Evolutionary conservation across 2,329 filamentous ascomycete species (phyloP).

Genomic region (Xylariaceae sp.): DNA sequence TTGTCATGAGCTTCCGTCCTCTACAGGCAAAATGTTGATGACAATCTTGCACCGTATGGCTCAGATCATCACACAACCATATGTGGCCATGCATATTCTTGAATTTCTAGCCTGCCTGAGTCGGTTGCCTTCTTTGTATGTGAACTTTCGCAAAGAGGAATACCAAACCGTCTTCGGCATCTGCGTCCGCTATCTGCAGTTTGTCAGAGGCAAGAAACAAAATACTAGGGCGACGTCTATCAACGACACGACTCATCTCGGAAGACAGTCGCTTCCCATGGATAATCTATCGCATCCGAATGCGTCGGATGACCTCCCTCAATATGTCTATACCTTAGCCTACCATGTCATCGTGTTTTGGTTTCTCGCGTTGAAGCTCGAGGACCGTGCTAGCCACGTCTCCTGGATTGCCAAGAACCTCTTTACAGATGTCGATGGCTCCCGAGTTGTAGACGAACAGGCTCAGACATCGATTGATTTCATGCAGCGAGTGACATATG

Average conservation of each 20-base stretch:
- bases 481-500: conserved; percentile 83
- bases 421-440: conserved; percentile 70
- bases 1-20: conserved; percentile 86
- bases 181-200: conserved; percentile 88
- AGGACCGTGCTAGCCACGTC: conserved; percentile 77
- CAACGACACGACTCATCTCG: conserved; percentile 38
- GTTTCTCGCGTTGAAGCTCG: conserved; percentile 85
- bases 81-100: conserved; percentile 88
- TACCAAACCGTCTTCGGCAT: conserved; percentile 94
- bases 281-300: conserved; percentile 31
- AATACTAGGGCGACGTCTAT: conserved; percentile 42
- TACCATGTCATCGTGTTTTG: conserved; percentile 96
- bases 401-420: conserved; percentile 86
- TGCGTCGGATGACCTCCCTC: conserved; percentile 68
- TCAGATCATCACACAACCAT: conserved; percentile 88
- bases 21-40: conserved; percentile 78
- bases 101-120: conserved; percentile 91
- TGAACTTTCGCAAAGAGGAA: conserved; percentile 86
- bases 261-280: conserved; percentile 18
- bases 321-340: conserved; percentile 89
- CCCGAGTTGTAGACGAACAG: conserved; percentile 79
- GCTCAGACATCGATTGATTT: conserved; percentile 91
- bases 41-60: conserved; percentile 90
- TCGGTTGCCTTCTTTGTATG: conserved; percentile 75
- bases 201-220: conserved; percentile 64